Conservation (phyloP, 768 basidiomycete genomes). For the Leucocoprinus birnbaumii region DNA sequence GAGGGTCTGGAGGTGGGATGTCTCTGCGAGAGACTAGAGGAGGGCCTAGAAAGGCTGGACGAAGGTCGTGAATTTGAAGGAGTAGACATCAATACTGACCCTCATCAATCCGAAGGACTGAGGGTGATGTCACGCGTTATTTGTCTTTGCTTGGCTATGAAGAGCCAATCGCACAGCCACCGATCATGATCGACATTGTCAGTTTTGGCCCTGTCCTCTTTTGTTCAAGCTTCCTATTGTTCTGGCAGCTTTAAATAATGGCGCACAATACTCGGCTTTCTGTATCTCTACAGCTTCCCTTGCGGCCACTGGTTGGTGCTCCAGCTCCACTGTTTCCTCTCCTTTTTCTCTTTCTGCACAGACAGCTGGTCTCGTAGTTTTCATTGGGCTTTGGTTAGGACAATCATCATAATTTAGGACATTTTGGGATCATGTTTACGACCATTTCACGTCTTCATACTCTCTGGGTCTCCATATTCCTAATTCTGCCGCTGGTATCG, state of each 20-base stretch:
- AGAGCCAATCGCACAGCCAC: too few species aligned
- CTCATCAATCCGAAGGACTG: neutral
- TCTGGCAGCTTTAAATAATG: neutral
- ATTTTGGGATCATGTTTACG: neutral
- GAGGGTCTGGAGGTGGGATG: conserved; percentile 30
- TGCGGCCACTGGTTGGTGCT: neutral
- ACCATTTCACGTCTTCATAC: conserved; percentile 4
- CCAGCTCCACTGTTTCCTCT: too few species aligned
- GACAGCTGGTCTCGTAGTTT: neutral
- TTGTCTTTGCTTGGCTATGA: too few species aligned
- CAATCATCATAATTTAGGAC: neutral
- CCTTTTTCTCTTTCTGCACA: neutral
- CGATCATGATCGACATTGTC: too few species aligned
- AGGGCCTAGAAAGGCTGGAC: conserved; percentile 48
- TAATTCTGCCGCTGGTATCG: conserved; percentile 2
- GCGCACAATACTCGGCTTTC: neutral
- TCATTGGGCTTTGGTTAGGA: too few species aligned
- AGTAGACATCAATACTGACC: neutral
- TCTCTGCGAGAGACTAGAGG: conserved; percentile 37
- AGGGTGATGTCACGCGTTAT: too few species aligned
- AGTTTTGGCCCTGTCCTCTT: neutral
- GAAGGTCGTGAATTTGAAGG: conserved; percentile 30
- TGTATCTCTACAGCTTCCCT: neutral
- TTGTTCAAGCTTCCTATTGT: neutral
- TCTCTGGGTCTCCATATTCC: neutral